Evolutionary conservation across 139 green algal genomes (phyloP), one percentile per base, ranked within the genome.

Genomic region (Closterium sp.): DNA sequence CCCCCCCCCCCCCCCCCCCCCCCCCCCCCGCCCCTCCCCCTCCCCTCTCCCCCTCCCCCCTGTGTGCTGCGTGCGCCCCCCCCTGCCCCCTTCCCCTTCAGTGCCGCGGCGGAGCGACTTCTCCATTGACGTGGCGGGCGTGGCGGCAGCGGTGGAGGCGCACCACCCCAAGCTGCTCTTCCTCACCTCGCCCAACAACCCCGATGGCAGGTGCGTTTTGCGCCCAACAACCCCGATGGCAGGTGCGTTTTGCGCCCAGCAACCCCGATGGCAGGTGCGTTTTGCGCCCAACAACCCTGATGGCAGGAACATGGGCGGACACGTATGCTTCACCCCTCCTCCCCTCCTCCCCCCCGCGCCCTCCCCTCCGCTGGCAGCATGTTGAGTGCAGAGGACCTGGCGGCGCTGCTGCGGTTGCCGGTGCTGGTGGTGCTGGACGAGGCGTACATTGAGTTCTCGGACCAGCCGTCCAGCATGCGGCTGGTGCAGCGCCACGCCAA

Each of bases 161-260:
- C 95, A 98, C 90, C 93, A 94, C 7, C 96, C 98, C 84, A 99
- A 99, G 95, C 96, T 98, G n/a, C 92, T 99, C 83, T 99, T 99
- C 94, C 93, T 99, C 8, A 99, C 98, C 1, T 98, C 96, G 0
- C 98, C 98, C 85, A 99, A 99, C 97, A 99, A 99, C 95, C 98
- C 98, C 5, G 98, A 99, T 87, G 98, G 98, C 83, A 91, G 92
- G 92, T 97, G 94, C 31, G 38, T n/a, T n/a, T n/a, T 16, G 36
- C 96, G 0, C 98, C 98, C 85, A 99, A 99, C 97, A 99, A 99
- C 95, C 98, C 98, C 7, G 98, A 99, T 88, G 98, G 98, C 83
- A 91, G 92, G 92, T 97, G 94, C 30, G 55, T 76, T n/a, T n/a
- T n/a, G n/a, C n/a, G n/a, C n/a, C n/a, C n/a, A n/a, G n/a, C n/a